A percentile compares a stretch with the other conserved stretches of the same genome.
These are phyloP conservation scores for Lepidium didymum DNA, from an alignment of 345 rosid species.

Conservation along the genomic window DNA sequence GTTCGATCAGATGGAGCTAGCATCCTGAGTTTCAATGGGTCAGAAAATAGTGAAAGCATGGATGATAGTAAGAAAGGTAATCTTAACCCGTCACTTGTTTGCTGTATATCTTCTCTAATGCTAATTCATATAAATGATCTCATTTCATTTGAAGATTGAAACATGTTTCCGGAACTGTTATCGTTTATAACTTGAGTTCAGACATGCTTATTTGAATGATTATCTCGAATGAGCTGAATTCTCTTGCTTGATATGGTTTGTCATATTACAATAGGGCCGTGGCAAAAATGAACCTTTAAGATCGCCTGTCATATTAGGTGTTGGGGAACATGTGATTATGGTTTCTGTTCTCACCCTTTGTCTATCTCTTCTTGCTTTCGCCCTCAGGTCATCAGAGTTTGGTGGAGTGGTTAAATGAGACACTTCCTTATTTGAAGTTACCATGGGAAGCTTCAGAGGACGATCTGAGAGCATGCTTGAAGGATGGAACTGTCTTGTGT, in stretches of 20 bases:
- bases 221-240: not conserved
- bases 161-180: not conserved
- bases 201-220: not conserved
- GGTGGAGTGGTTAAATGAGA: constrained; percentile 61
- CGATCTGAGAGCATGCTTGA: constrained; percentile 48
- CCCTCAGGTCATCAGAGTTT: constrained; percentile 40
- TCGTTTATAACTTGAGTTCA: not conserved
- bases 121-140: not conserved
- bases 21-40: constrained; percentile 25
- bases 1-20: constrained; percentile 34
- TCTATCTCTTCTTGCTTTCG: not conserved
- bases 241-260: not conserved
- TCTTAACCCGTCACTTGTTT: not conserved
- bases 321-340: not conserved
- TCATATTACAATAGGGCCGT: not conserved
- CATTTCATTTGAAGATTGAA: not conserved
- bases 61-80: constrained; percentile 35
- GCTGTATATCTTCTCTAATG: not conserved
- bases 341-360: constrained; percentile 4
- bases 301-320: not conserved
- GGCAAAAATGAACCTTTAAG: not conserved
- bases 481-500: constrained; percentile 66
- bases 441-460: constrained; percentile 61
- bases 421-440: constrained; percentile 51
- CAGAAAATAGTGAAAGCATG: constrained; percentile 29